Base-by-base conservation (phyloP, 2,329 filamentous ascomycete genomes). In the Volutella citrinella region DNA sequence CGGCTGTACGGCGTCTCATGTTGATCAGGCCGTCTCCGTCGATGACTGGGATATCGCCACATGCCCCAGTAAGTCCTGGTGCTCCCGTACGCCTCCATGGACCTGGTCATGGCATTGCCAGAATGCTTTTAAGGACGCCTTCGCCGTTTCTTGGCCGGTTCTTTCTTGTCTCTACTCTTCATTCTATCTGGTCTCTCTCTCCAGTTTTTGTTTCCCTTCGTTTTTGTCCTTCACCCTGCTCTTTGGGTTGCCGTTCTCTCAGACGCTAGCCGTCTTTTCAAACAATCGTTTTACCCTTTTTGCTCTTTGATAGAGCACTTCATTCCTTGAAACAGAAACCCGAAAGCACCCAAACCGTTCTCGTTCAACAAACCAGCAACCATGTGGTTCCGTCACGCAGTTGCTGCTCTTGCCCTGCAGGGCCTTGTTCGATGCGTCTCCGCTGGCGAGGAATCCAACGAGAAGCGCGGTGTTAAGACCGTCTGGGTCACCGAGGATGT, bases 241-340 rank as follows among this genome's bases (percentile, higher is more conserved):
- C 30, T 42, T 49, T 41, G 40, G 48, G 38, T 35, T 42, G 46
- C 52, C 50, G 32, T 42, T 53, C 49, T 36, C 50, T 53, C 46
- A 53, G 50, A 50, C 52, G 50, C 48, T 43, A 39, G 38, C 43
- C 45, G 48, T 46, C 50, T 48, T 46, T 51, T 34, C 20, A 33
- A 45, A 27, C 19, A 30, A 38, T 27, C 30, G 36, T 41, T 47
- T 49, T 20, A 36, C 27, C 10, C 16, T 30, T 23, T 43, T 37
- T 36, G 30, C 48, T 53, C 50, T 53, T 53, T 54, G 50, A 53
- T 43, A 53, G 50, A 54, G 42, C 31, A 33, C 27, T 49, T 37
- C 46, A 40, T 38, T 53, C 43, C 26, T 48, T 44, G 27, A 40
- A 36, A 39, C 36, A 43, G 34, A 43, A 39, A 49, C 43, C 50